Evolutionary conservation across 2,329 filamentous ascomycete species (phyloP), one percentile per base, ranked within the genome.

Genomic region (Diaporthe sp.): DNA sequence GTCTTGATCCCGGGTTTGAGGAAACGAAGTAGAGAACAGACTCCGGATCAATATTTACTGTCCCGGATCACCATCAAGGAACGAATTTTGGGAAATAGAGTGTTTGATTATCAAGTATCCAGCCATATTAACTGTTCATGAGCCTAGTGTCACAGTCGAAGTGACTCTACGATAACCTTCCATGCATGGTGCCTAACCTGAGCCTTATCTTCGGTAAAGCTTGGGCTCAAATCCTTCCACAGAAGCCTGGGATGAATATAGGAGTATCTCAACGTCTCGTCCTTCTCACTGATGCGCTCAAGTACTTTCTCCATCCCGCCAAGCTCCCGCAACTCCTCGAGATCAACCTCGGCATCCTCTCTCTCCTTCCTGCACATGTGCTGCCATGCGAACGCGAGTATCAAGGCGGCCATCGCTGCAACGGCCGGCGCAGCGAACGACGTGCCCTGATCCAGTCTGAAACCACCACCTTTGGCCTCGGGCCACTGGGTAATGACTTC

Each of bases 371-470:
- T 68, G 63, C 44, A 68, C 31, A 53, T 39, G 31, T 68, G 39
- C 65, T 53, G 63, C 47, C 31, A n/a, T 12, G 63, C 47, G 2
- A 53, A 68, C 0, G 31, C 63, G 1, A 68, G 22, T 25, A 68
- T 68, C 63, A 68, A 25, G 20, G 63, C 44, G 1, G 63, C 63
- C 63, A 68, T 68, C 9, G 63, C 63, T 0, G 63, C 63, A 10
- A 68, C 63, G 7, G 63, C 63, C 7, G 63, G 63, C 6, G 47
- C 8, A 13, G 65, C 31, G 25, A 68, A 68, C 3, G 65, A 68
- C 1, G 65, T 68, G 47, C 65, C 65, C 13, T 53, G 2, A 12
- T 37, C 20, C 7, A 25, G 47, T 3, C 65, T 28, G 47, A 39
- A 68, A 2, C 15, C 65, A 15, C 63, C 63, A 4, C 47, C 63